Percentiles rank a stretch among this genome's conserved stretches.
Conservation (phyloP, 2,329 filamentous ascomycete genomes). For the Zymoseptoria crescenta region DNA sequence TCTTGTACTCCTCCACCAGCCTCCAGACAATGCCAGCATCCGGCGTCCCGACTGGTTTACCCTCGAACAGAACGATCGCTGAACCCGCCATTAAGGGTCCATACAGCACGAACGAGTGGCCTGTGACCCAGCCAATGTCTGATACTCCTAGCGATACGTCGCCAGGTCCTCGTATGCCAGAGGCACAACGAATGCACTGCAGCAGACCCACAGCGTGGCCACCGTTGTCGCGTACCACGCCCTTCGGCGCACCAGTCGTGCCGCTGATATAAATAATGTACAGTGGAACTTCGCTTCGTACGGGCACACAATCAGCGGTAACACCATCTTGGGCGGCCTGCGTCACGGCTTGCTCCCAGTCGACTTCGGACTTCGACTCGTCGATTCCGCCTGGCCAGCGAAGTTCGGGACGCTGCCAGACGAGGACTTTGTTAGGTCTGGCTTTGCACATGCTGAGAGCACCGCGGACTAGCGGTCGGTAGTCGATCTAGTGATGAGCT, state of each 20-base stretch:
- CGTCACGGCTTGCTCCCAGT: constrained; percentile 70
- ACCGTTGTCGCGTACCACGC: constrained; percentile 74
- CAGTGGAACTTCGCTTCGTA: constrained; percentile 68
- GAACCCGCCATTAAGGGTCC: constrained; percentile 78
- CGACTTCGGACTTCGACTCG: constrained; percentile 58
- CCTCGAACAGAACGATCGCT: constrained; percentile 81
- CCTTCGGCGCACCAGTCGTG: constrained; percentile 76
- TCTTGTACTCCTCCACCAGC: constrained; percentile 73
- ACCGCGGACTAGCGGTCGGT: constrained; percentile 67
- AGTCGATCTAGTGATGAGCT: constrained; percentile 30
- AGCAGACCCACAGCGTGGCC: constrained; percentile 75
- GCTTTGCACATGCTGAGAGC: constrained; percentile 59
- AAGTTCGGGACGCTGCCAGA: constrained; percentile 77
- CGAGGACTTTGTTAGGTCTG: constrained; percentile 64
- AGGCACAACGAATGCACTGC: constrained; percentile 73
- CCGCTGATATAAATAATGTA: constrained; percentile 63
- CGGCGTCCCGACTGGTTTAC: constrained; percentile 86
- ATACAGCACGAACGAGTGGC: constrained; percentile 82
- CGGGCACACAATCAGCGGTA: constrained; percentile 66
- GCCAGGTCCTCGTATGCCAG: constrained; percentile 72
- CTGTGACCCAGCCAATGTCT: constrained; percentile 90
- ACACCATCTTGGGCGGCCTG: constrained; percentile 60
- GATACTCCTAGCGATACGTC: constrained; percentile 75
- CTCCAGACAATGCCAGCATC: constrained; percentile 85
- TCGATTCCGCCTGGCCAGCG: constrained; percentile 61